Percentiles rank a stretch among this genome's conserved stretches.
Conservation (phyloP, 306 rosid species). For the Sphenostylis stenocarpa region DNA sequence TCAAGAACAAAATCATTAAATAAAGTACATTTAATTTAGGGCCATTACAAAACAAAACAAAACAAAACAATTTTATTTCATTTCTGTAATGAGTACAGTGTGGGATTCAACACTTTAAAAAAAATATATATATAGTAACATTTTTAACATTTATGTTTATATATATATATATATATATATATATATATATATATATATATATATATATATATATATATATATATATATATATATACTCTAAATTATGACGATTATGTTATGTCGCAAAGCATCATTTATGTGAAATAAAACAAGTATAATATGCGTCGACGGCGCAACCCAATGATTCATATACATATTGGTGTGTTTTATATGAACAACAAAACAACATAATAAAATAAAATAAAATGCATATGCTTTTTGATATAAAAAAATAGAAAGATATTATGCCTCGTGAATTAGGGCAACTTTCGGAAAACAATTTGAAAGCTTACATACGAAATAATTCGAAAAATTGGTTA, state of each 20-base stretch:
- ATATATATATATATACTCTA: too few relatives aligned
- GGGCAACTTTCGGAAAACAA: not conserved
- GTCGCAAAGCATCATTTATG: not conserved
- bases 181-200: too few relatives aligned
- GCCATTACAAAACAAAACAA: not conserved
- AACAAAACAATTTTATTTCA: not conserved
- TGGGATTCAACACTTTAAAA: not conserved
- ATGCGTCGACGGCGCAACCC: not conserved
- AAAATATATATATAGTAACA: not conserved
- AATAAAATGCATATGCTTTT: not conserved
- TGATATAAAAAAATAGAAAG: not conserved
- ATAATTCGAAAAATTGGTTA: not conserved
- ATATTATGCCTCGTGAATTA: not conserved
- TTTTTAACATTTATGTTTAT: not conserved
- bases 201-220: too few relatives aligned
- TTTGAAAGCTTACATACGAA: not conserved
- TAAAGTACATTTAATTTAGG: slow-evolving; percentile 14
- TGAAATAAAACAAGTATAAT: not conserved
- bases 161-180: too few relatives aligned
- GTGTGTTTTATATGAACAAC: not conserved
- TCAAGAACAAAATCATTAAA: slow-evolving; percentile 20
- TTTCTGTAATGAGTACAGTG: not conserved
- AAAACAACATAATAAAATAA: not conserved
- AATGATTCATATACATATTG: not conserved
- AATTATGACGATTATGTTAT: not conserved